Evolutionary conservation across 2,329 filamentous ascomycete species (phyloP).

Genomic region (Colletotrichum sp.): DNA sequence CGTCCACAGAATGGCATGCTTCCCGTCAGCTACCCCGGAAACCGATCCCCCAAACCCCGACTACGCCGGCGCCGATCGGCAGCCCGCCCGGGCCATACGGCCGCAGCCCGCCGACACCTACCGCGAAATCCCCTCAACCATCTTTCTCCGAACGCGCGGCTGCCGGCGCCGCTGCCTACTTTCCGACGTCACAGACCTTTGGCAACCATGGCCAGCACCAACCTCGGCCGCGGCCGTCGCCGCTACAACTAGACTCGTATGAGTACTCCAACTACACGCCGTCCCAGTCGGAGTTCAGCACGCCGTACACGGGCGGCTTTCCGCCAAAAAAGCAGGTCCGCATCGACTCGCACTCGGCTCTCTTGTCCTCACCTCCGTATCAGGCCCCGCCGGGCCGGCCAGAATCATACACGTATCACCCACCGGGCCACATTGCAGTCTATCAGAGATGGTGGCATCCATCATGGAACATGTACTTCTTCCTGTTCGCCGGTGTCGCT

Average conservation of each 20-base stretch:
- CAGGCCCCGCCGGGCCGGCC: background rate
- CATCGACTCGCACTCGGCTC: conserved; percentile 12
- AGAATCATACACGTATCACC: conserved; percentile 3
- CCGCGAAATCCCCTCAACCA: background rate
- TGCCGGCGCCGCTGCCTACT: conserved; percentile 3
- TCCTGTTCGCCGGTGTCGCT: conserved; percentile 34
- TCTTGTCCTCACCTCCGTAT: conserved; percentile 5
- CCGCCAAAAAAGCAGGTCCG: background rate
- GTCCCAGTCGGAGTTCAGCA: background rate
- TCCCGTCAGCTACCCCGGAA: background rate
- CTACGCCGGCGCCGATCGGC: conserved; percentile 15
- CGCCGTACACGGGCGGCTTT: conserved; percentile 1
- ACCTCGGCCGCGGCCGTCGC: conserved; percentile 3
- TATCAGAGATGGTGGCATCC: conserved; percentile 36
- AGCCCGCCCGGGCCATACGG: conserved; percentile 1
- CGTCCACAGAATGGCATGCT: conserved; percentile 6
- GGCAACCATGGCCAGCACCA: background rate
- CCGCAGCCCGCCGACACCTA: background rate
- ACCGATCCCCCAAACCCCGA: background rate
- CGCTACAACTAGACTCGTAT: conserved; percentile 12
- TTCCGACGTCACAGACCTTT: background rate
- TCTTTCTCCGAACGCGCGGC: conserved; percentile 5
- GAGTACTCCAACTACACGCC: conserved; percentile 16
- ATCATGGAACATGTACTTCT: conserved; percentile 37
- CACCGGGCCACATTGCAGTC: background rate